Evolutionary conservation across 1,284 basidiomycete genomes (phyloP).

Genomic region (Rhodotorula mucilaginosa): DNA sequence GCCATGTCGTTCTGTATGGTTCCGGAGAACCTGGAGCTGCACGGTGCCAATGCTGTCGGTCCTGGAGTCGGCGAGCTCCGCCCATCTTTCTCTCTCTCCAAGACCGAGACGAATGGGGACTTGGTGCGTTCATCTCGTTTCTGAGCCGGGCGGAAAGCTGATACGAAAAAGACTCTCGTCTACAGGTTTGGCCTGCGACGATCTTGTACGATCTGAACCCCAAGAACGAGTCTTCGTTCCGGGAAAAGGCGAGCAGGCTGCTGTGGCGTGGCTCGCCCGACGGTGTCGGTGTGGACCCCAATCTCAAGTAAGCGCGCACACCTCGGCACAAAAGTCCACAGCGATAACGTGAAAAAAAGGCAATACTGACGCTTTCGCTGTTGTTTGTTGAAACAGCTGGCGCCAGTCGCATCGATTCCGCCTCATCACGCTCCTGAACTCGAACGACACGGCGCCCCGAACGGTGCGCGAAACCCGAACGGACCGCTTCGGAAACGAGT

Average conservation of each 20-base stretch:
- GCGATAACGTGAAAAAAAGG: no score
- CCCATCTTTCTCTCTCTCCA: not conserved
- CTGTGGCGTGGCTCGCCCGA: conserved; percentile 51
- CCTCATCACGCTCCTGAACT: conserved; percentile 18
- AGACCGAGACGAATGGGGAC: not conserved
- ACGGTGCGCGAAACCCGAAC: conserved; percentile 2
- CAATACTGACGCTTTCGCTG: not conserved
- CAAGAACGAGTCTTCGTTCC: conserved; percentile 47
- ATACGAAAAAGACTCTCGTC: not conserved
- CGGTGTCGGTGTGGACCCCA: conserved; percentile 40
- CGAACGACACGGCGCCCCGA: not conserved
- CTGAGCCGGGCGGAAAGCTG: conserved; percentile 33
- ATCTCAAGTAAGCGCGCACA: conserved; percentile 14
- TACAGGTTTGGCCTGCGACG: conserved; percentile 36
- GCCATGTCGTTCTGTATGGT: conserved; percentile 38
- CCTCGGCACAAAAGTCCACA: no score
- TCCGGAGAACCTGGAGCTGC: conserved; percentile 34
- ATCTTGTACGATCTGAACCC: conserved; percentile 41
- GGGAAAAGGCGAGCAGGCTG: conserved; percentile 48
- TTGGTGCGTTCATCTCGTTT: not conserved
- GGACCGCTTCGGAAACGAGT: conserved; percentile 11
- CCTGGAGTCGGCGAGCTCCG: not conserved
- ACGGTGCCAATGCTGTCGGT: conserved; percentile 29
- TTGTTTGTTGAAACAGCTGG: not conserved
- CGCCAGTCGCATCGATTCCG: conserved; percentile 16